Percentiles rank a stretch among this genome's conserved stretches.
phyloP scores from a whole-genome alignment of 768 basidiomycete species.

The Serendipita sp. region DNA sequence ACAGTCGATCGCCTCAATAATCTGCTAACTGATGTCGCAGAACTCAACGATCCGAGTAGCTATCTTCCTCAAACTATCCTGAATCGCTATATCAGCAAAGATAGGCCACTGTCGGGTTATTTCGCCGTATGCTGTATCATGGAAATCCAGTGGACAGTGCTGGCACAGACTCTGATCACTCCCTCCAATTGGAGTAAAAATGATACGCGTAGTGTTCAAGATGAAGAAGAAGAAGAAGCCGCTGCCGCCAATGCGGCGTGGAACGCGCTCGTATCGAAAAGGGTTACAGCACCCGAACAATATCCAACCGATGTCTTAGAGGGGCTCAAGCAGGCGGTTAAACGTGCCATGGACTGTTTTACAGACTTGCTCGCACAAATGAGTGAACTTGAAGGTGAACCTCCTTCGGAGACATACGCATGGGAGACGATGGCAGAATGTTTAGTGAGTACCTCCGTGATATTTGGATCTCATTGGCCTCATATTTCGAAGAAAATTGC shows the following conservation, averaged over 20 bases:
- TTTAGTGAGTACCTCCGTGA: slow-evolving; percentile 34
- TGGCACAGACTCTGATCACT: slow-evolving; percentile 50
- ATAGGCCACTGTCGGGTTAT: slow-evolving; percentile 70
- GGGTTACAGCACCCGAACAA: neutral
- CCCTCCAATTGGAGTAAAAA: slow-evolving; percentile 18
- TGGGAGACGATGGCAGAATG: slow-evolving; percentile 91
- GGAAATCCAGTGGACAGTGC: slow-evolving; percentile 71
- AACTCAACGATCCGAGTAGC: slow-evolving; percentile 27
- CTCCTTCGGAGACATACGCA: slow-evolving; percentile 70
- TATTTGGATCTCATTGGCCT: neutral
- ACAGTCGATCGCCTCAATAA: slow-evolving; percentile 61
- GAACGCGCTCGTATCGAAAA: slow-evolving; percentile 30
- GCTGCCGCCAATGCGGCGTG: slow-evolving; percentile 76
- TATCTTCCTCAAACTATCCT: slow-evolving; percentile 16
- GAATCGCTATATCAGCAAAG: slow-evolving; percentile 56
- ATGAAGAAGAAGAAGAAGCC: slow-evolving; percentile 39
- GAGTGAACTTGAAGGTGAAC: slow-evolving; percentile 67
- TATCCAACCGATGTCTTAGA: slow-evolving; percentile 21
- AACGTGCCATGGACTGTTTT: slow-evolving; percentile 59
- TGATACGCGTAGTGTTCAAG: slow-evolving; percentile 12
- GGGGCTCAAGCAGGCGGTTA: slow-evolving; percentile 33
- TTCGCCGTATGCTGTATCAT: slow-evolving; percentile 82
- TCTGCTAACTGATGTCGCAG: slow-evolving; percentile 36
- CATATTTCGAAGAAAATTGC: slow-evolving; percentile 55
- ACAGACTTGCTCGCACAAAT: slow-evolving; percentile 63